Base-by-base conservation (phyloP, 75 land plant genomes). In the Selaginella moellendorffii region DNA sequence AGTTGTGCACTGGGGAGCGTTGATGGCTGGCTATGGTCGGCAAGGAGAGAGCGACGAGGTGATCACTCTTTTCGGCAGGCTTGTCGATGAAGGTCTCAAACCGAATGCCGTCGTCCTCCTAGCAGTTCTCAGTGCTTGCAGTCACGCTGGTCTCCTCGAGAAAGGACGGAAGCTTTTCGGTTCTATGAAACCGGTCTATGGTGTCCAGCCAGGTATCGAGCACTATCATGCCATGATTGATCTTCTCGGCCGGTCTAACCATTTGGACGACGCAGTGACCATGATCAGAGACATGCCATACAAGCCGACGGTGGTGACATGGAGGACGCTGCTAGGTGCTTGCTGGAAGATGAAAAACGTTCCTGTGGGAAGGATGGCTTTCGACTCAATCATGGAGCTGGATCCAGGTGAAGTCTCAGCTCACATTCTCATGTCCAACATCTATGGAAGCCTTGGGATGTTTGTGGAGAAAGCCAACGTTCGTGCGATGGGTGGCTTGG, bases 251-350 rank as follows among this genome's bases (percentile, higher is more conserved):
- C 30, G 65, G 25, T 42, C 63, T 14, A 66, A 66, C 36, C 36
- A 18, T 2, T 20, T 70, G 65, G 61, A 70, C 8, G 58, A 52
- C 24, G 72, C 72, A 54, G 8, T 53, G 54, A 18, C 2, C 0
- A 0, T 54, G 31, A 63, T 70, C 22, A 0, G 54, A 26, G n/a
- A 18, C 14, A 70, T 70, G 72, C 64, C 56, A 0, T 27, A 51
- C 27, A 20, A 29, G 10, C 66, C 65, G 17, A 63, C 63, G 24
- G 54, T 62, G 8, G 61, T 70, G 23, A 21, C 64, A 12, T 64
- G 72, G 72, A 62, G 65, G 29, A 29, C 66, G 2, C 25, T 70
- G 30, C 59, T 63, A 0, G 46, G 58, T 64, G 59, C 65, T 20
- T 70, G 72, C 53, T 63, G 42, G 59, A 70, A 29, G 1, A 36